Conservation (phyloP, 208 protist species). For the Acanthamoeba castellanii region DNA sequence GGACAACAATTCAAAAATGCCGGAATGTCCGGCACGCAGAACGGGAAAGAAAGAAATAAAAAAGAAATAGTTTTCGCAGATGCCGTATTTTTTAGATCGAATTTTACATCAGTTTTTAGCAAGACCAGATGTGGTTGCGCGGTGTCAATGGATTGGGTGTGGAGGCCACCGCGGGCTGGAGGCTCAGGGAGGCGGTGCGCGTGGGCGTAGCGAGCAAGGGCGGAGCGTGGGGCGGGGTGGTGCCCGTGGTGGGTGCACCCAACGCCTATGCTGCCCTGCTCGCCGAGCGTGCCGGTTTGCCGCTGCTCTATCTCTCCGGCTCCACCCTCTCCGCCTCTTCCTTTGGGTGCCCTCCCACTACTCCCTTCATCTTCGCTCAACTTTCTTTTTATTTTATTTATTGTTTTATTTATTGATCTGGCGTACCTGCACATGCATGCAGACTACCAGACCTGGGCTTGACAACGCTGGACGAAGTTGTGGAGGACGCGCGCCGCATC, state of each 20-base stretch:
- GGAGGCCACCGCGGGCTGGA: neutral
- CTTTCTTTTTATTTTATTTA: no score
- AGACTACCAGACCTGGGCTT: slow-evolving; percentile 84
- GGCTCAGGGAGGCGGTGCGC: slow-evolving; percentile 17
- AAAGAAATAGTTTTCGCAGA: no score
- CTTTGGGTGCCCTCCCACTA: slow-evolving; percentile 45
- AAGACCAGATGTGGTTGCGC: neutral
- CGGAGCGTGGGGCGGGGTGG: slow-evolving; percentile 29
- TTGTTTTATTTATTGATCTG: no score
- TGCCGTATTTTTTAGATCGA: no score
- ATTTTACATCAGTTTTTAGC: no score
- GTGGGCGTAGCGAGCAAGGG: slow-evolving; percentile 14
- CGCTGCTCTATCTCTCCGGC: slow-evolving; percentile 83
- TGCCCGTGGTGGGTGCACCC: slow-evolving; percentile 69
- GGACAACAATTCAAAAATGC: no score
- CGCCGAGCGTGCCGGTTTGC: slow-evolving; percentile 77
- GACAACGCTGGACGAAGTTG: slow-evolving; percentile 85
- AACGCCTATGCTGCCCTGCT: slow-evolving; percentile 85
- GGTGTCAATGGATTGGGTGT: neutral
- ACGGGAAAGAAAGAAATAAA: no score
- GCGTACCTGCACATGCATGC: no score
- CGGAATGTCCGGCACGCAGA: no score
- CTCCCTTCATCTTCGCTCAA: neutral
- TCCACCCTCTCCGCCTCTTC: slow-evolving; percentile 80
- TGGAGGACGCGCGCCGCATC: slow-evolving; percentile 84